A percentile compares a stretch with the other conserved stretches of the same genome.
phyloP scores from a whole-genome alignment of 345 rosid genomes.

The Bruguiera sexangula region DNA sequence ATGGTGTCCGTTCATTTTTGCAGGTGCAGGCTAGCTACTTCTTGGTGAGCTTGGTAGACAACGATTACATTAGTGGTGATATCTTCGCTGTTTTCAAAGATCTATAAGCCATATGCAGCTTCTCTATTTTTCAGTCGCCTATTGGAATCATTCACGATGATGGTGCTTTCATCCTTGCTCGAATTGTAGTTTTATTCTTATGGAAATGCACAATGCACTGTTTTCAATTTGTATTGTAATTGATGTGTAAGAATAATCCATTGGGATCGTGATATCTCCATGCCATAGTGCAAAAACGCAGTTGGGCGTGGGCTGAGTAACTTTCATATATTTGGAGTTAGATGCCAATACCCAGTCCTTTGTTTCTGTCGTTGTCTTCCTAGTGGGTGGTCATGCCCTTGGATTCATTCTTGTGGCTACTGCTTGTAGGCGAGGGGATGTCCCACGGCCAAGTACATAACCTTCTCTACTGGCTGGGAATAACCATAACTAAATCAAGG shows the following conservation, averaged over 20 bases:
- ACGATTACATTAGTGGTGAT: conserved; percentile 63
- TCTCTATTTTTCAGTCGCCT: not conserved
- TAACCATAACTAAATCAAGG: no score
- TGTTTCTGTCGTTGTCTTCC: not conserved
- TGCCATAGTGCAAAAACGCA: conserved; percentile 4
- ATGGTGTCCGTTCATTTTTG: conserved; percentile 16
- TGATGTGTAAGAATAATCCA: conserved; percentile 21
- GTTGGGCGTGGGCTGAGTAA: not conserved
- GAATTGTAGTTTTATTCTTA: not conserved
- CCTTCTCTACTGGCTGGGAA: no score
- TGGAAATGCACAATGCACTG: not conserved
- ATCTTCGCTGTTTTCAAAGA: conserved; percentile 57
- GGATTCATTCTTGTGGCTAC: no score
- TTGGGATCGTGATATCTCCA: conserved; percentile 20
- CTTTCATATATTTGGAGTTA: not conserved
- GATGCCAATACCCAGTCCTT: not conserved
- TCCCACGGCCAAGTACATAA: not conserved
- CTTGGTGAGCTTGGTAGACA: conserved; percentile 92
- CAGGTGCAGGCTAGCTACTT: conserved; percentile 79
- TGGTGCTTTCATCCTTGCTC: conserved; percentile 2
- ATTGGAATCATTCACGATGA: not conserved
- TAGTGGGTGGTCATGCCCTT: not conserved
- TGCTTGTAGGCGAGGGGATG: no score
- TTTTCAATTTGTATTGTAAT: conserved; percentile 7
- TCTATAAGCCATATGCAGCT: conserved; percentile 34